Base-by-base conservation (phyloP, 129 eudicot genomes). In the Mikania micrantha region DNA sequence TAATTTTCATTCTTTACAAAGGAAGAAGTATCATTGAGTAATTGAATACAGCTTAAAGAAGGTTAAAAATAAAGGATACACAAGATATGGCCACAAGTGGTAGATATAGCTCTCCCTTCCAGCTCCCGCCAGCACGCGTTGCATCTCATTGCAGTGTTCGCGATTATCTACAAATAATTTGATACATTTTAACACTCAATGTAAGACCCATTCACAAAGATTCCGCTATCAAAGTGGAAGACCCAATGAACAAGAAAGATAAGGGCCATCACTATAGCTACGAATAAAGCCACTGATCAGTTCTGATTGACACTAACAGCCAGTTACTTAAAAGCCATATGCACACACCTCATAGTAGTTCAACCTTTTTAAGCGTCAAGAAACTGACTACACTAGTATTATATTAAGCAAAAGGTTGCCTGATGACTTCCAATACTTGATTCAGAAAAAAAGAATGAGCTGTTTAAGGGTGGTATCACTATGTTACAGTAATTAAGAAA, bases 51-150 rank as follows among this genome's bases (percentile, higher is more conserved):
- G 48, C 48, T 21, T 39, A 59, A 40, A 68, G 32, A 81, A 59
- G 42, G 63, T 32, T 39, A 69, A 22, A 60, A 38, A 39, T 24
- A 40, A 64, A 70, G 91, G 95, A 88, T 92, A 92, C 98, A 92
- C 42, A 92, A 69, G 61, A 92, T 79, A 79, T 88, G 98, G 64
- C 95, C 95, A 72, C 98, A 92, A 25, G 89, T 84, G 64, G 96
- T 92, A 60, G 96, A 39, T 58, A 92, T 48, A 52, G 98, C 98
- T 53, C 74, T 75, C 32, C 95, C 96, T 71, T 92, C 98, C 88
- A 92, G 74, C 60, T 92, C 98, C 60, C 95, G 79, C 98, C 98
- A 92, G 87, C 98, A 92, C 4, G 96, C 96, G 22, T 92, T 92
- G 84, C 98, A 92, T 79, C 95, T 88, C 98, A 92, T 92, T 75